Conservation (phyloP, 768 basidiomycete genomes). For the Auriscalpium orientale region DNA sequence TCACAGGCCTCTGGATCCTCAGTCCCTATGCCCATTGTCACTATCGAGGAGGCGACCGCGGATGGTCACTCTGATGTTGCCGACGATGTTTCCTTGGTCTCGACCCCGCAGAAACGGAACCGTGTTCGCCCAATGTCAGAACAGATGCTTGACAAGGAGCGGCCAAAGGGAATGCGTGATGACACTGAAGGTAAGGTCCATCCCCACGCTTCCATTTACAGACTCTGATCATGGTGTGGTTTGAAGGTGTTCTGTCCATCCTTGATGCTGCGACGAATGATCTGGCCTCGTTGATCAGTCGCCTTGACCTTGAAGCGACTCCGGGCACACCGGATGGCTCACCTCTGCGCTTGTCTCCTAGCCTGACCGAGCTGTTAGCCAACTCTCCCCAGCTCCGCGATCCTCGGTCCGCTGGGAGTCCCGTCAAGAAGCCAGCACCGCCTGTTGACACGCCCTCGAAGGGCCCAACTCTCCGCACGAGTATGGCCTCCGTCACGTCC, state of each 20-base stretch:
- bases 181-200: slow-evolving; percentile 43
- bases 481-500: slow-evolving; percentile 37
- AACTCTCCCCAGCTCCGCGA: slow-evolving; percentile 3
- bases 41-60: slow-evolving; percentile 44
- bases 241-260: slow-evolving; percentile 51
- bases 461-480: slow-evolving; percentile 25
- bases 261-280: slow-evolving; percentile 79
- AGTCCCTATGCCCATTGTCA: slow-evolving; percentile 26
- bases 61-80: slow-evolving; percentile 38
- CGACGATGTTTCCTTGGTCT: neutral
- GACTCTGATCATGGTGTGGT: slow-evolving; percentile 2
- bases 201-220: neutral
- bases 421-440: slow-evolving; percentile 21
- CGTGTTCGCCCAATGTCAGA: slow-evolving; percentile 59
- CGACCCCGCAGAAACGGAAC: slow-evolving; percentile 32
- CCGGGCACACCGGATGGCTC: slow-evolving; percentile 43
- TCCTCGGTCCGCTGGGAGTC: slow-evolving; percentile 23
- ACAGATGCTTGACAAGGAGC: slow-evolving; percentile 41
- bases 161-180: slow-evolving; percentile 42
- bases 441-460: slow-evolving; percentile 19
- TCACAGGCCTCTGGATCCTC: slow-evolving; percentile 2
- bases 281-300: slow-evolving; percentile 67
- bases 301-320: slow-evolving; percentile 77
- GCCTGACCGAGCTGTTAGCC: slow-evolving; percentile 16
- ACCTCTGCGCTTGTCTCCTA: slow-evolving; percentile 18